Evolutionary conservation across 2,329 filamentous ascomycete genomes (phyloP), one percentile per base, ranked within the genome.

Genomic region (Colletotrichum caudatum): DNA sequence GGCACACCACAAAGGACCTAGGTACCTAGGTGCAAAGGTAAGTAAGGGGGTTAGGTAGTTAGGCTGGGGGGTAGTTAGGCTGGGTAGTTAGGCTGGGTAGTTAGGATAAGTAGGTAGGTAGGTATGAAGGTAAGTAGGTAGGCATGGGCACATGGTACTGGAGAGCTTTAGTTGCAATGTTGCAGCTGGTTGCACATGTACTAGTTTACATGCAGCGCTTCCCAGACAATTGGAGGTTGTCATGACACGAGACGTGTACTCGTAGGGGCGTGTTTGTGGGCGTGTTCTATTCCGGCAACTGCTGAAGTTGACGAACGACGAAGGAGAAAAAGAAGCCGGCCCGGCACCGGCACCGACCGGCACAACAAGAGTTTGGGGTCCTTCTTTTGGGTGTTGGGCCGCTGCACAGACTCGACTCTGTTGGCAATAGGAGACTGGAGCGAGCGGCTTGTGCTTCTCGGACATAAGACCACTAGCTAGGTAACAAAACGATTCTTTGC

Each of bases 401-500:
- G 59, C 29, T 65, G 69, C 69, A 72, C 69, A 64, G 65, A 72
- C 69, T 50, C n/a, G 3, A 2, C 26, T 29, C 12, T 12, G 46
- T 23, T 64, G 60, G 54, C 60, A 50, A 50, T 14, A 29, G 48
- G 46, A 71, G 59, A 64, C 65, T 64, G 33, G 37, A 71, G 65
- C 54, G 69, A 29, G 29, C 29, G 29, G 66, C 54, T 60, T 69
- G 33, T 64, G 65, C 39, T 50, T 29, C 37, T 59, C 18, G 53
- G 18, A n/a, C 44, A 46, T 46, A 16, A 20, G 44, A 29, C 69
- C 59, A 71, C 29, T 29, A 29, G 2, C 26, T 29, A 29, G 29
- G 64, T 64, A 6, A 58, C 29, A 35, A 29, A 16, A 44, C 18
- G n/a, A 59, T 59, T 67, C 39, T 51, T 54, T 11, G 18, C 37